A percentile compares a stretch with the other conserved stretches of the same genome.
Evolutionary conservation across 192 early-diverging fungal species (phyloP).

Genomic region (Coemansia sp.): DNA sequence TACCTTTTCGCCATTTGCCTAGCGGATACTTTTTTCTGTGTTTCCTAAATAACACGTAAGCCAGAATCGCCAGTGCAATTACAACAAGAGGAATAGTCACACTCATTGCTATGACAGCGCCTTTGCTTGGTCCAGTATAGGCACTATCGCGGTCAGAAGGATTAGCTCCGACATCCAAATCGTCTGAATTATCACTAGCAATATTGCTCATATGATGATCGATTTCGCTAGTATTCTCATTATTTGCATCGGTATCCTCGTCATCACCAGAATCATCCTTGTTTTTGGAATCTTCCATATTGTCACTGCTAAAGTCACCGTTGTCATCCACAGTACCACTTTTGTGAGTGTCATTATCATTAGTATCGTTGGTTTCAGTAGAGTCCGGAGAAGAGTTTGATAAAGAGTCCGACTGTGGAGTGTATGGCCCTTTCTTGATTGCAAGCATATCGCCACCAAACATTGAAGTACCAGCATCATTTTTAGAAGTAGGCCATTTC

Average conservation of each 20-base stretch:
- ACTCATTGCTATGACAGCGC: conserved; percentile 19
- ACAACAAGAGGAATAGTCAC: conserved; percentile 19
- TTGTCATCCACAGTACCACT: background rate
- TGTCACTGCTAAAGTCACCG: background rate
- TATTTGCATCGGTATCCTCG: background rate
- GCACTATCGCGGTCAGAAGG: no score
- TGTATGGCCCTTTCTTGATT: no score
- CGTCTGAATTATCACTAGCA: background rate
- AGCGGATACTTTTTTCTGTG: conserved; percentile 1
- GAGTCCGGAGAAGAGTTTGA: background rate
- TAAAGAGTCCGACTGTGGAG: no score
- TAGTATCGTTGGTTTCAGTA: no score
- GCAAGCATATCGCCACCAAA: conserved; percentile 28
- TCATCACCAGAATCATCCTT: background rate
- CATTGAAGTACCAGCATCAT: conserved; percentile 14
- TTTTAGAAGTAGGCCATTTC: background rate
- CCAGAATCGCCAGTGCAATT: conserved; percentile 12
- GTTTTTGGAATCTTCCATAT: background rate
- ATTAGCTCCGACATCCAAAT: background rate
- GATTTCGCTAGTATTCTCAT: background rate
- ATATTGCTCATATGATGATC: background rate
- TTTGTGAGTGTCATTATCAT: background rate
- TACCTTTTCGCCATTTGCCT: background rate
- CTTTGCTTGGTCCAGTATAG: conserved; percentile 11
- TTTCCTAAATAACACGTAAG: conserved; percentile 15